Evolutionary conservation across 805 yeast species (phyloP).

Genomic region (Monosporozyma aerobia): DNA sequence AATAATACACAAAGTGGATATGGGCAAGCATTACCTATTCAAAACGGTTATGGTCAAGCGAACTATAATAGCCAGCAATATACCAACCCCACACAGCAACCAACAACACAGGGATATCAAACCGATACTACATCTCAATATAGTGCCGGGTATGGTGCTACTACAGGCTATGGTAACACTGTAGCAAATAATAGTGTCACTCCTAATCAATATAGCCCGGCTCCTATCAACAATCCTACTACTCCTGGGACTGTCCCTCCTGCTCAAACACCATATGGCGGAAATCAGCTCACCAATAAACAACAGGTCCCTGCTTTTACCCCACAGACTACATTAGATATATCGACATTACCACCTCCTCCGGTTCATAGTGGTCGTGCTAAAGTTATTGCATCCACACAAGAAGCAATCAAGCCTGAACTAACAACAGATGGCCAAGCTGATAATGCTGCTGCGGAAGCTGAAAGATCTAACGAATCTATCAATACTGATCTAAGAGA

Average conservation of each 20-base stretch:
- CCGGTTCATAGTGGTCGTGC: constrained; percentile 20
- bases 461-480: neutral
- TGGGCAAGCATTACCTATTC: neutral
- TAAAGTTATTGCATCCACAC: neutral
- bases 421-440: neutral
- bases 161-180: neutral
- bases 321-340: constrained; percentile 7
- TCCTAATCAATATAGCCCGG: neutral
- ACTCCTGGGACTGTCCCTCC: neutral
- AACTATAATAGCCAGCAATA: neutral
- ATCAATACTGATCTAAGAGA: neutral
- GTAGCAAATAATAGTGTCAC: neutral
- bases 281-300: neutral
- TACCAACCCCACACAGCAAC: neutral
- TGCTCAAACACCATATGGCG: constrained; percentile 1
- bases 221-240: neutral
- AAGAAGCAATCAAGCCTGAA: neutral
- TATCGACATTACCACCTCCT: constrained; percentile 18
- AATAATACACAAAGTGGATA: neutral
- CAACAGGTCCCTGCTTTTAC: constrained; percentile 7
- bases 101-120: neutral
- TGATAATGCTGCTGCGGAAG: neutral
- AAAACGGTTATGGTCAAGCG: neutral
- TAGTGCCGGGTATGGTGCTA: neutral
- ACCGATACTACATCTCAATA: neutral